These are phyloP conservation scores for Cicer cuneatum DNA, from an alignment of 306 rosid species.

Conservation along the genomic window DNA sequence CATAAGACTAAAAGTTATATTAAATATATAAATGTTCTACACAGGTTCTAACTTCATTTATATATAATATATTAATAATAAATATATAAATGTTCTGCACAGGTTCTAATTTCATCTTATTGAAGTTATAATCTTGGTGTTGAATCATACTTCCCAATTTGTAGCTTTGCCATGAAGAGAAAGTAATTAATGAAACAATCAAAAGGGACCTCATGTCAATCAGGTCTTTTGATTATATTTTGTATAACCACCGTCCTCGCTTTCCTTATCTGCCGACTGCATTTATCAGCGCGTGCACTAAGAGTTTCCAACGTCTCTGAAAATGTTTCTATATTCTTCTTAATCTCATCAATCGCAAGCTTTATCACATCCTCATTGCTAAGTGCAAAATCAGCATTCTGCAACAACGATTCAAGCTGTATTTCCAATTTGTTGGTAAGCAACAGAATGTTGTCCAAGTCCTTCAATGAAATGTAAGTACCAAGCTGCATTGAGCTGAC, in stretches of 20 bases:
- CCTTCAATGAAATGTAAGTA: slow-evolving; percentile 59
- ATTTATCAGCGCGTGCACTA: slow-evolving; percentile 63
- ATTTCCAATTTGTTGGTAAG: slow-evolving; percentile 60
- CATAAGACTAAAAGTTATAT: neutral
- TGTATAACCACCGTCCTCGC: slow-evolving; percentile 71
- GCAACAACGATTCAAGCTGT: slow-evolving; percentile 55
- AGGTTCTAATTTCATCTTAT: slow-evolving; percentile 30
- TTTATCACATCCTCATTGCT: slow-evolving; percentile 66
- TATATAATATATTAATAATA: too few species aligned
- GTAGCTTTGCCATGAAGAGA: slow-evolving; percentile 29
- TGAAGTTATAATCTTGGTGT: slow-evolving; percentile 21
- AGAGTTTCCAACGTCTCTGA: slow-evolving; percentile 58
- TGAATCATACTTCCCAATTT: slow-evolving; percentile 15
- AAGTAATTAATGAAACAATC: slow-evolving; percentile 39
- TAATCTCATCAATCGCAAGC: slow-evolving; percentile 71
- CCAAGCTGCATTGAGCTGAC: slow-evolving; percentile 63
- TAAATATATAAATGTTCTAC: slow-evolving; percentile 38
- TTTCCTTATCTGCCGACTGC: slow-evolving; percentile 59
- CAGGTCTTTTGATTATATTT: slow-evolving; percentile 55
- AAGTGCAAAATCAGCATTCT: slow-evolving; percentile 68
- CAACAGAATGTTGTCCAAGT: slow-evolving; percentile 63
- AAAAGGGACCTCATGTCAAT: slow-evolving; percentile 22
- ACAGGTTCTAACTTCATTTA: slow-evolving; percentile 32
- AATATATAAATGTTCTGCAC: slow-evolving; percentile 42
- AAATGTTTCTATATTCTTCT: slow-evolving; percentile 70